Base-by-base conservation (phyloP, 352 stramenopile species). In the Globisporangium alternatum region DNA sequence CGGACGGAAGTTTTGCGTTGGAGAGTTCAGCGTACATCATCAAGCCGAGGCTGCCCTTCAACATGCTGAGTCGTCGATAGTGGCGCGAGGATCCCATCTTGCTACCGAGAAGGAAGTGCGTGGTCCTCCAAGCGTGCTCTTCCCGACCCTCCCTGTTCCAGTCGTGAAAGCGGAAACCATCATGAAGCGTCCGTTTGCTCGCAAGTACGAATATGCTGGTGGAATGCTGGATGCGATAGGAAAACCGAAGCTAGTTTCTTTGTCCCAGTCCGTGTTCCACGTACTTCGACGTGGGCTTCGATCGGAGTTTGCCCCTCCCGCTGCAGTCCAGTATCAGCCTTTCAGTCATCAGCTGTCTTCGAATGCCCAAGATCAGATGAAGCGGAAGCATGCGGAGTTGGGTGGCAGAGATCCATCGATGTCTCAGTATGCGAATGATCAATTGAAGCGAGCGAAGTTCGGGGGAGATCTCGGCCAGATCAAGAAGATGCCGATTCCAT, bases 181-280 rank as follows among this genome's bases (percentile, higher is more conserved):
- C 19, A 57, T 80, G 47, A 78, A 68, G 47, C 77, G 78, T 21
- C 57, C 68, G 12, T 74, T 88, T 19, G 69, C 69, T 31, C 77
- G 77, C 15, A 83, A 82, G 44, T 88, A 88, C 64, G 78, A 88
- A 48, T 82, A 78, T 39, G 22, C n/a, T 41, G 73, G 68, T 5
- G 80, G 65, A 43, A 25, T 77, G 33, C 60, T 78, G 56, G 73
- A 83, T 45, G 65, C 70, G 7, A 58, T 52, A 48, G 72, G 76
- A 6, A 53, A 62, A 3, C 65, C 71, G 31, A 85, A 74, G 35
- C 31, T 51, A 2, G 64, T 80, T 45, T 64, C 75, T 19, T 67
- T 88, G 28, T 88, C 78, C 3, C 73, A 86, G 30, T 74, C 70
- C 5, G 62, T 88, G 37, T 87, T 73, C 61, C 67, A 78, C 44